Evolutionary conservation across 805 yeast species (phyloP).

Genomic region (Cyberlindnera japonica): DNA sequence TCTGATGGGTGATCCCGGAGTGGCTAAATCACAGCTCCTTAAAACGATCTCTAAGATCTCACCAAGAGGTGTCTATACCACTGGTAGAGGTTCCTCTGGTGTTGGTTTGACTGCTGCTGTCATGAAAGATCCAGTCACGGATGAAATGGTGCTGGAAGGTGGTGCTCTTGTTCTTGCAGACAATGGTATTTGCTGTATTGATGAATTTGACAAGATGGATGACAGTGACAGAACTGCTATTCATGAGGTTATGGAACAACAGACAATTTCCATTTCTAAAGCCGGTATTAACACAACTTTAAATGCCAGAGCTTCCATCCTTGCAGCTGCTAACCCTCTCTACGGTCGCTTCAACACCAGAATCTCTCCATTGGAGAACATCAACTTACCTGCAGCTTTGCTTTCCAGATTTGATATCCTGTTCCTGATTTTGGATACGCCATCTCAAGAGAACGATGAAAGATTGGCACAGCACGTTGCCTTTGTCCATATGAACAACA

Average conservation of each 20-base stretch:
- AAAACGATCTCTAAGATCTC: conserved; percentile 90
- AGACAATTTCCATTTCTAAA: conserved; percentile 93
- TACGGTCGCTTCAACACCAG: conserved; percentile 92
- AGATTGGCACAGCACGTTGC: conserved; percentile 91
- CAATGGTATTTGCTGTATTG: conserved; percentile 97
- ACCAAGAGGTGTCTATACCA: conserved; percentile 95
- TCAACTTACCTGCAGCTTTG: conserved; percentile 94
- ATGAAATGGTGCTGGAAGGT: conserved; percentile 96
- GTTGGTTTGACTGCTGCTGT: conserved; percentile 99
- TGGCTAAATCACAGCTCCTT: conserved; percentile 93
- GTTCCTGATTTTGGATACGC: conserved; percentile 82
- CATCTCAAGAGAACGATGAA: conserved; percentile 75
- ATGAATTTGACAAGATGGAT: conserved; percentile 99
- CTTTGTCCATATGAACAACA: conserved; percentile 89
- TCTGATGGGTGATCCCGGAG: conserved; percentile 99
- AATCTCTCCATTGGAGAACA: conserved; percentile 89
- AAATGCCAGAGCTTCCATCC: conserved; percentile 90
- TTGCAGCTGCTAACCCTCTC: conserved; percentile 98
- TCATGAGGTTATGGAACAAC: conserved; percentile 99
- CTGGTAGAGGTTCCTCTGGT: conserved; percentile 98
- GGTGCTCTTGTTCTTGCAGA: conserved; percentile 97
- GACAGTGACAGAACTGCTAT: conserved; percentile 95
- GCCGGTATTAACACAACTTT: conserved; percentile 97
- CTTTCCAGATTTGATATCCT: conserved; percentile 91
- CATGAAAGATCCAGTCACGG: conserved; percentile 98